phyloP scores from a whole-genome alignment of 2,329 filamentous ascomycete genomes.

The Aureobasidium sp. region DNA sequence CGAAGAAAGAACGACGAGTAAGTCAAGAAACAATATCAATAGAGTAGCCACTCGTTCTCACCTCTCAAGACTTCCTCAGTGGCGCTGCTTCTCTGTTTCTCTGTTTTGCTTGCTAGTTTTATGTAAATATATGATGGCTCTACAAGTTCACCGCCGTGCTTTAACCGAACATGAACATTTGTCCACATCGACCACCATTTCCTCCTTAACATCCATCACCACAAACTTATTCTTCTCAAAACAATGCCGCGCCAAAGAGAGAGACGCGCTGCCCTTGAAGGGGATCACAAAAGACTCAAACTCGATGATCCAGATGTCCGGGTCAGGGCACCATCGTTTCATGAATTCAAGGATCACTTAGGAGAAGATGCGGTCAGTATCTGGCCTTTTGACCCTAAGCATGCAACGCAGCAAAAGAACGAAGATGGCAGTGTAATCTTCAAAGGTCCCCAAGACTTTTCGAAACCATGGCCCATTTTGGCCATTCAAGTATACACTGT shows the following conservation, averaged over 20 bases:
- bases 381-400: neutral
- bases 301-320: slow-evolving; percentile 3
- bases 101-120: no score
- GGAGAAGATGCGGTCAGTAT: slow-evolving; percentile 7
- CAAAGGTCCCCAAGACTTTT: neutral
- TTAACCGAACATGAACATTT: no score
- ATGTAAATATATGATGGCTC: no score
- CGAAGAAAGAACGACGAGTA: no score
- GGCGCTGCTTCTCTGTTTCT: no score
- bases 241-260: neutral
- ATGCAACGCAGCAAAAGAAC: neutral
- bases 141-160: no score
- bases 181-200: no score
- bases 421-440: slow-evolving; percentile 1
- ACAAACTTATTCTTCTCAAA: neutral
- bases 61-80: no score
- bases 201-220: neutral
- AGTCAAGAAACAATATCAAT: no score
- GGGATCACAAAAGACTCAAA: neutral
- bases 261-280: neutral
- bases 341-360: slow-evolving; percentile 2
- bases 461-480: neutral
- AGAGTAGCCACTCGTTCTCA: no score
- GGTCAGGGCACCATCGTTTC: neutral
- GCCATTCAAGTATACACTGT: slow-evolving; percentile 5